A percentile compares a stretch with the other conserved stretches of the same genome.
phyloP scores from a whole-genome alignment of 1,284 basidiomycete genomes.

The Ceratobasidium theobromae region DNA sequence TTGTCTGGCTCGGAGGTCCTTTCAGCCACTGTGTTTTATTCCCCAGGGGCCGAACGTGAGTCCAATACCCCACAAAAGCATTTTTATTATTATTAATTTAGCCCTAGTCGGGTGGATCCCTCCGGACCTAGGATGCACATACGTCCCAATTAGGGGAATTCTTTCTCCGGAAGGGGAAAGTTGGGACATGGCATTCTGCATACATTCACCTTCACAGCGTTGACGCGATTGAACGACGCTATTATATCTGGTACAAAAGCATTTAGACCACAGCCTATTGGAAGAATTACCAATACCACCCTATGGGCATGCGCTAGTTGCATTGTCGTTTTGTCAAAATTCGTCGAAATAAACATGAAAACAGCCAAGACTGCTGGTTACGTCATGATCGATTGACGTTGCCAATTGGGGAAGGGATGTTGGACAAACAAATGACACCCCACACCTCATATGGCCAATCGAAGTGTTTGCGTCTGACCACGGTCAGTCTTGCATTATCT shows the following conservation, averaged over 20 bases:
- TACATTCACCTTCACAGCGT: not conserved
- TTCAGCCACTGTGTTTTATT: constrained; percentile 3
- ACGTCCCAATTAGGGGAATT: constrained; percentile 8
- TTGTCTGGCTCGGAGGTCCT: not conserved
- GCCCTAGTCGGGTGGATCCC: not conserved
- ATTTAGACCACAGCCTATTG: no score
- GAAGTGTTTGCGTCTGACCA: constrained; percentile 14
- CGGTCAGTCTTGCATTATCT: not conserved
- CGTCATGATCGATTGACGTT: not conserved
- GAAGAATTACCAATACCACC: no score
- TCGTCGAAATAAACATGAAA: no score
- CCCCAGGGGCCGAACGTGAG: not conserved
- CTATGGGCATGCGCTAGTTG: no score
- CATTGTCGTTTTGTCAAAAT: no score
- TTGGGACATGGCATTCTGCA: constrained; percentile 6
- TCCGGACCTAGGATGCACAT: not conserved
- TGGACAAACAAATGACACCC: not conserved
- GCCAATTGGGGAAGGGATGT: not conserved
- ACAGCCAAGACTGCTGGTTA: not conserved
- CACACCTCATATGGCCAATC: not conserved
- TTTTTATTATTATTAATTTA: not conserved
- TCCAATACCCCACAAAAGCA: not conserved
- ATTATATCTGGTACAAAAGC: not conserved
- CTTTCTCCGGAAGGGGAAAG: not conserved
- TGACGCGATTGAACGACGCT: no score